These are phyloP conservation scores for Oxytropis ochrocephala DNA, from an alignment of 306 rosid species.

Conservation along the genomic window DNA sequence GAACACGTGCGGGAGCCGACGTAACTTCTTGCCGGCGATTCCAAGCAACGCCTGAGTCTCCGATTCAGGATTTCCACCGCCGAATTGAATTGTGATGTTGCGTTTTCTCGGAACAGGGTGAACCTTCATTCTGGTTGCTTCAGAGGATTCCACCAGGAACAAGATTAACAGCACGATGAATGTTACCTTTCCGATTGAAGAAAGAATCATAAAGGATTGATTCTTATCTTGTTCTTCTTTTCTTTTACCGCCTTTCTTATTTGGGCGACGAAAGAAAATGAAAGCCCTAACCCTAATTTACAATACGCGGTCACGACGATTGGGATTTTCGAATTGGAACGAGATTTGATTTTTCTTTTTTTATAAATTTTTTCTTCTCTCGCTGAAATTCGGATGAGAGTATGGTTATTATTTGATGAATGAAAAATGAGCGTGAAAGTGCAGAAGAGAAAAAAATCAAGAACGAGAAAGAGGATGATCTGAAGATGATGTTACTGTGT, in stretches of 20 bases:
- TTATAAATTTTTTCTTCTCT: neutral
- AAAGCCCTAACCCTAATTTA: slow-evolving; percentile 32
- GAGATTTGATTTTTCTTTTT: neutral
- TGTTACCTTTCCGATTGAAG: slow-evolving; percentile 1
- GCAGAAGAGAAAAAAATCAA: neutral
- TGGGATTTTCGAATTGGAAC: neutral
- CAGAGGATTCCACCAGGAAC: slow-evolving; percentile 19
- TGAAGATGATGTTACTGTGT: slow-evolving; percentile 7
- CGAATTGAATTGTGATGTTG: slow-evolving; percentile 72
- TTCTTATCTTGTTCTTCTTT: neutral
- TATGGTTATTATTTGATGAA: neutral
- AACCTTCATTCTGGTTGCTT: slow-evolving; percentile 61
- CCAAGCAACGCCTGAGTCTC: slow-evolving; percentile 47
- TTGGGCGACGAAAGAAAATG: slow-evolving; percentile 3
- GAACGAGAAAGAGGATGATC: slow-evolving; percentile 5
- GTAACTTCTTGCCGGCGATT: slow-evolving; percentile 63
- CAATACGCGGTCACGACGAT: neutral
- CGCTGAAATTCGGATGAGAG: neutral
- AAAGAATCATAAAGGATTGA: slow-evolving; percentile 50
- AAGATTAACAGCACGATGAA: neutral
- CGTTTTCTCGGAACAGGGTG: slow-evolving; percentile 88
- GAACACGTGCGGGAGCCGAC: slow-evolving; percentile 89
- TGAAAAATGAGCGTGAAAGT: neutral
- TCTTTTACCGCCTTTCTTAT: neutral
- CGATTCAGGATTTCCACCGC: slow-evolving; percentile 29